phyloP scores from a whole-genome alignment of 139 green algal genomes.

The Chlorella sp. region DNA sequence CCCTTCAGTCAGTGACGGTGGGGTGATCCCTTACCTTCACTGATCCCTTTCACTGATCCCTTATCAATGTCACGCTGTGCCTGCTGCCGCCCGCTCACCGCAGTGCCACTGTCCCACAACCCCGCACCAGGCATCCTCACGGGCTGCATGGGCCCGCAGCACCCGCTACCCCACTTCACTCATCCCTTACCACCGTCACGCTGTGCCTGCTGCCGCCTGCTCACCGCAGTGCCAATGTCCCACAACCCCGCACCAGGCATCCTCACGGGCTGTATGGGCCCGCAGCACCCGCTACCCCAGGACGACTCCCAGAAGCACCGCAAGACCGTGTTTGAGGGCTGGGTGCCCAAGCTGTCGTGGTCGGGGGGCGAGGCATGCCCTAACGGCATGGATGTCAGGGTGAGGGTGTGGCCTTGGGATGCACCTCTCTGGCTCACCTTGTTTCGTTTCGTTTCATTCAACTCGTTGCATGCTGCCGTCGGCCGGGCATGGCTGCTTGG shows the following conservation, averaged over 20 bases:
- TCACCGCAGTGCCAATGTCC: neutral
- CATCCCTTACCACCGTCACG: neutral
- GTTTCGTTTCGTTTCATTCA: neutral
- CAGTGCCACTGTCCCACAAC: slow-evolving; percentile 8
- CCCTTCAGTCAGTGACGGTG: too few relatives aligned
- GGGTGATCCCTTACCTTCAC: neutral
- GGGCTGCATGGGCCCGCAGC: slow-evolving; percentile 4
- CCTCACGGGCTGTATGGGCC: slow-evolving; percentile 9
- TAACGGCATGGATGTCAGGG: neutral
- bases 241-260: slow-evolving; percentile 11
- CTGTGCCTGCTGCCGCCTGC: neutral
- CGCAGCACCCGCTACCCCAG: neutral
- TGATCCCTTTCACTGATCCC: neutral
- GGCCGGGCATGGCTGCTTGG: neutral
- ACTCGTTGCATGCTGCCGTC: neutral
- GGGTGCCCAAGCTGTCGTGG: neutral
- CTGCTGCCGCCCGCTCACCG: neutral
- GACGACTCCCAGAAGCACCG: neutral
- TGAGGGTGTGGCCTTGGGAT: neutral
- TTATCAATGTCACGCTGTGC: neutral
- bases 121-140: slow-evolving; percentile 5
- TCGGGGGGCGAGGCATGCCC: neutral
- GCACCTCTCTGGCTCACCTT: neutral
- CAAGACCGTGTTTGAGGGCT: slow-evolving; percentile 9
- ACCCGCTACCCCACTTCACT: neutral